These are phyloP conservation scores for Rhizopogon vesiculosus DNA, from an alignment of 768 basidiomycete genomes.

Conservation along the genomic window DNA sequence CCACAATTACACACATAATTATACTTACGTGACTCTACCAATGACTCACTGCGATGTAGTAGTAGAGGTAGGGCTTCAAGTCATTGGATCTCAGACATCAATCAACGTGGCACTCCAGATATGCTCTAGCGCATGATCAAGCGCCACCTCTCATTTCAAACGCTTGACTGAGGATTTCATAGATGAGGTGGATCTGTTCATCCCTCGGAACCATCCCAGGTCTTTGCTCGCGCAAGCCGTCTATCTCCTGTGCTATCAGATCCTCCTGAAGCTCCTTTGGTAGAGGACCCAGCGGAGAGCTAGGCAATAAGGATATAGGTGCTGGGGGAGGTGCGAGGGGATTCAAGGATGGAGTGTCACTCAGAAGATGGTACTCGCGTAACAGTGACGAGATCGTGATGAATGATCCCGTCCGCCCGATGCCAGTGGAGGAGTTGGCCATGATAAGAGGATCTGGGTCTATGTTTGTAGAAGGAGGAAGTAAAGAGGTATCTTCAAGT, in stretches of 20 bases:
- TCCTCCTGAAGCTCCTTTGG: conserved; percentile 47
- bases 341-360: conserved; percentile 20
- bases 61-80: not conserved
- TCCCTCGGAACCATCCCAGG: conserved; percentile 76
- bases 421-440: conserved; percentile 82
- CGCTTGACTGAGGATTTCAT: conserved; percentile 45
- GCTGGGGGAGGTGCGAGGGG: conserved; percentile 22
- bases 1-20: too few species aligned
- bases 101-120: not conserved
- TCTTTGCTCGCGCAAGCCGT: conserved; percentile 74
- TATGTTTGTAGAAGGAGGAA: conserved; percentile 14
- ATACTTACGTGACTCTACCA: not conserved
- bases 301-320: conserved; percentile 26
- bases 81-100: too few species aligned
- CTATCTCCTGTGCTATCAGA: conserved; percentile 65
- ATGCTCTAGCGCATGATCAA: not conserved
- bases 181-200: conserved; percentile 63
- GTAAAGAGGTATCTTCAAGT: conserved; percentile 30
- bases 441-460: conserved; percentile 74
- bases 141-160: conserved; percentile 11
- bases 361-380: conserved; percentile 50
- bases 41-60: not conserved
- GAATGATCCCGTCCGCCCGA: conserved; percentile 85
- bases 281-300: conserved; percentile 57
- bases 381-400: conserved; percentile 77